Percentiles rank a stretch among this genome's conserved stretches.
These are phyloP conservation scores for Canna indica DNA, from an alignment of 176 grass and related monocot species.

Conservation along the genomic window DNA sequence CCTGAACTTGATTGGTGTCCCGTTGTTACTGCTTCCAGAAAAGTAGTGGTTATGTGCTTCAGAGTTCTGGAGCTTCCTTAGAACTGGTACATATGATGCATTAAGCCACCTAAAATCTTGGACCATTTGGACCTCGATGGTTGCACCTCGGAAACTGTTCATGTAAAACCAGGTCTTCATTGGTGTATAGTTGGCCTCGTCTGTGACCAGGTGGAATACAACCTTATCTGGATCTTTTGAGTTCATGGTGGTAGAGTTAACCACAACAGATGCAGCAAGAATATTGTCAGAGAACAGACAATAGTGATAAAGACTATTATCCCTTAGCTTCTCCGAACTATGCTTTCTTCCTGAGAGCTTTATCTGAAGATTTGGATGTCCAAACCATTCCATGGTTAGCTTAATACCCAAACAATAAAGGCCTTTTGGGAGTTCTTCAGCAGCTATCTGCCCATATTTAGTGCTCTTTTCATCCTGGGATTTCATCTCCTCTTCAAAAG, in stretches of 20 bases:
- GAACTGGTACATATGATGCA: constrained; percentile 77
- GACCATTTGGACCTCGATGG: constrained; percentile 77
- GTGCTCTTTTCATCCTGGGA: constrained; percentile 75
- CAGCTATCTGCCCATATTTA: constrained; percentile 81
- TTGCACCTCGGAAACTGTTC: constrained; percentile 66
- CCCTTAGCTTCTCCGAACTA: constrained; percentile 45
- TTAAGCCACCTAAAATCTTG: constrained; percentile 95
- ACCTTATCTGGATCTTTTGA: constrained; percentile 55
- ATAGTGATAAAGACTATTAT: constrained; percentile 79
- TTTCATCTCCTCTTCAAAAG: constrained; percentile 69
- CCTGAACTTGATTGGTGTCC: constrained; percentile 82
- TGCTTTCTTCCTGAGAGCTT: constrained; percentile 44
- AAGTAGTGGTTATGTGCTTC: constrained; percentile 89
- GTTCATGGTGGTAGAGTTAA: constrained; percentile 79
- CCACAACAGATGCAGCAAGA: constrained; percentile 75
- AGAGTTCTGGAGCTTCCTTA: constrained; percentile 76
- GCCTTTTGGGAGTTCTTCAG: constrained; percentile 87
- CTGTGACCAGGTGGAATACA: constrained; percentile 90
- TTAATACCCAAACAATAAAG: constrained; percentile 84
- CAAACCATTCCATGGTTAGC: constrained; percentile 82
- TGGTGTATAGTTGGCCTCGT: constrained; percentile 82
- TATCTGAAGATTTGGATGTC: constrained; percentile 46
- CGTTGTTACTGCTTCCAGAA: constrained; percentile 45
- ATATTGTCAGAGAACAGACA: constrained; percentile 98
- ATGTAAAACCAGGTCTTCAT: constrained; percentile 91